A percentile compares a stretch with the other conserved stretches of the same genome.
phyloP scores from a whole-genome alignment of 148 eudicot genomes.

The Camellia granthamiana region DNA sequence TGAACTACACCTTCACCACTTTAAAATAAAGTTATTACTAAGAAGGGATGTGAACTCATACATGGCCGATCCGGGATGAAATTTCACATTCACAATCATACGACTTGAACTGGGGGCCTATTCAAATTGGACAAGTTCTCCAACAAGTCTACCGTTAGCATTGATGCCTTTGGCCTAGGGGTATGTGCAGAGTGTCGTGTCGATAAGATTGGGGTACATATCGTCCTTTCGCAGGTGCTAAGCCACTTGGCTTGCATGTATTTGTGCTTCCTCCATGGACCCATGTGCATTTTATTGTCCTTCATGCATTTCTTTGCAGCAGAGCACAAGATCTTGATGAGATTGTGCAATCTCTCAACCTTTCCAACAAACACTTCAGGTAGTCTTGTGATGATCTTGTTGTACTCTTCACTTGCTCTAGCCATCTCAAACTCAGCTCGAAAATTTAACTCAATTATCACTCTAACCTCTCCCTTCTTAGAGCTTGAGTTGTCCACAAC shows the following conservation, averaged over 20 bases:
- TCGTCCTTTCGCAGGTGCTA: conserved; percentile 40
- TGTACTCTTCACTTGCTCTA: conserved; percentile 83
- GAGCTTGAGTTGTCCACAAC: conserved; percentile 56
- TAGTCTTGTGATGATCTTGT: conserved; percentile 45
- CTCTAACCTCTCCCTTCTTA: conserved; percentile 53
- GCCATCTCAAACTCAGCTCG: conserved; percentile 82
- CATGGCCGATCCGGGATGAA: no score
- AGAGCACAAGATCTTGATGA: conserved; percentile 60
- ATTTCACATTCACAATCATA: conserved; percentile 12
- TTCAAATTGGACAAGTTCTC: conserved; percentile 36
- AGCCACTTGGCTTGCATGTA: conserved; percentile 93
- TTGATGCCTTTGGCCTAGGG: conserved; percentile 43
- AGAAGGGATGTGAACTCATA: no score
- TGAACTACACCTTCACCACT: no score
- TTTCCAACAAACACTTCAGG: conserved; percentile 85
- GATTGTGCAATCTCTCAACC: conserved; percentile 51
- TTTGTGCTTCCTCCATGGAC: conserved; percentile 87
- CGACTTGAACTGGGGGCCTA: conserved; percentile 43
- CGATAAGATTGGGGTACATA: not conserved
- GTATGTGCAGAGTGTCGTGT: not conserved
- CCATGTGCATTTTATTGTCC: conserved; percentile 89
- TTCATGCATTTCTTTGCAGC: conserved; percentile 90
- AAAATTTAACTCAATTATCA: conserved; percentile 72
- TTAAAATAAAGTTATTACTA: no score
- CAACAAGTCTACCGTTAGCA: conserved; percentile 62